These are phyloP conservation scores for Dioscorea cayenensis DNA, from an alignment of 116 monocot genomes.

Conservation along the genomic window DNA sequence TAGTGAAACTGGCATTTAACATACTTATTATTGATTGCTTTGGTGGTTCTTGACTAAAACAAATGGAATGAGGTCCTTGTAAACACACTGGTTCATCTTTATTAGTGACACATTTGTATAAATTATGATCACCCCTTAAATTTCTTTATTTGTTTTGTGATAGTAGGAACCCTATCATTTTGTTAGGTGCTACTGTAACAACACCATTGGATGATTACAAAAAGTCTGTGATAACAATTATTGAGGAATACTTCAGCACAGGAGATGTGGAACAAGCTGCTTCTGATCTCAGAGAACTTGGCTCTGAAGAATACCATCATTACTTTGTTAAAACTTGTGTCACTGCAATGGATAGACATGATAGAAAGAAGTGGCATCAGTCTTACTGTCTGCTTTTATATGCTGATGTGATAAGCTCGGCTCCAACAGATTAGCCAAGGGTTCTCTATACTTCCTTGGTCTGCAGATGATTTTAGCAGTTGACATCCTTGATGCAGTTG, in stretches of 20 bases:
- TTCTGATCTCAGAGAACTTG: conserved; percentile 73
- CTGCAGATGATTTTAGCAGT: conserved; percentile 83
- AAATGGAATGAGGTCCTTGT: no score
- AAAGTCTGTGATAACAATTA: conserved; percentile 54
- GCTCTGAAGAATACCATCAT: conserved; percentile 60
- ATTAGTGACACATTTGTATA: neutral
- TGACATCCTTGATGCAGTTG: conserved; percentile 81
- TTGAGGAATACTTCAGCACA: conserved; percentile 87
- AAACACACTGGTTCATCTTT: neutral
- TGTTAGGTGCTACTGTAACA: conserved; percentile 56
- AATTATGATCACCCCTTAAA: neutral
- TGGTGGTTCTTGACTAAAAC: no score
- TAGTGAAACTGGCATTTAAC: neutral
- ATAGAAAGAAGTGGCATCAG: conserved; percentile 96
- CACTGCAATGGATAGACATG: conserved; percentile 89
- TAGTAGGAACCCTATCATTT: conserved; percentile 83
- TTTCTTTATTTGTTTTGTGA: conserved; percentile 4
- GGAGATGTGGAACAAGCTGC: conserved; percentile 71
- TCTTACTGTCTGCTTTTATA: conserved; percentile 82
- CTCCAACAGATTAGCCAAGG: conserved; percentile 75
- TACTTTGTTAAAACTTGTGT: conserved; percentile 91
- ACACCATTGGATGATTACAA: conserved; percentile 70
- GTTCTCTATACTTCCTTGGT: conserved; percentile 73
- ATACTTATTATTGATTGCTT: no score
- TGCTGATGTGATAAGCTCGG: conserved; percentile 52